Conservation (phyloP, 495 filamentous ascomycete species). For the Collariella sp. region DNA sequence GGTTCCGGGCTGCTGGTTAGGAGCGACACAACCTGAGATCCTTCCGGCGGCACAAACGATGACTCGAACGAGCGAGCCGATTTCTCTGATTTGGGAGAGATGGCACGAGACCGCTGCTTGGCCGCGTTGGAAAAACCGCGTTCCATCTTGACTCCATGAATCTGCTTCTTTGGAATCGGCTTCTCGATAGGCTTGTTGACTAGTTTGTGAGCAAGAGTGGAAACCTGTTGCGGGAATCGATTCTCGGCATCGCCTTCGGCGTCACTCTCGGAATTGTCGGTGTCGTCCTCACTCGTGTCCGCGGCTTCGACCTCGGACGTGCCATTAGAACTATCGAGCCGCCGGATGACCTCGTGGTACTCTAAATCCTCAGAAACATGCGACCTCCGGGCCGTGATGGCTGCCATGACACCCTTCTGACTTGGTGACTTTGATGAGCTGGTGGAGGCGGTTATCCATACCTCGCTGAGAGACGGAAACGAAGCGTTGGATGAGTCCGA, state of each 20-base stretch:
- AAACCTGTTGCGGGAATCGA: background rate
- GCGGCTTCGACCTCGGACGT: background rate
- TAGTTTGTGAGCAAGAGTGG: conserved; percentile 9
- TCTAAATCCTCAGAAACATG: conserved; percentile 18
- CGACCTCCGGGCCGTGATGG: conserved; percentile 18
- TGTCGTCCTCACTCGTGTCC: too few species aligned
- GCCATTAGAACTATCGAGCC: conserved; percentile 22
- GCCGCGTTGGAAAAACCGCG: background rate
- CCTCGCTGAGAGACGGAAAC: conserved; percentile 30
- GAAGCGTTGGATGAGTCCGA: conserved; percentile 22
- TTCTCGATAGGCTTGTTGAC: conserved; percentile 21
- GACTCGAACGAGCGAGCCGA: background rate
- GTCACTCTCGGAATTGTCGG: conserved; percentile 16
- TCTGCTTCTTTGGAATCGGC: conserved; percentile 6
- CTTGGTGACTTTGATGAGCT: conserved; percentile 19
- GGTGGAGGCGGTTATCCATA: conserved; percentile 27
- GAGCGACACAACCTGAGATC: conserved; percentile 34
- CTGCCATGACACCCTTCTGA: conserved; percentile 7
- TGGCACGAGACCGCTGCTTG: background rate
- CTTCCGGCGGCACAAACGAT: conserved; percentile 27
- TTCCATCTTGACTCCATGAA: conserved; percentile 8
- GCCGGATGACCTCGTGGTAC: conserved; percentile 31
- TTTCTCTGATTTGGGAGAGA: background rate
- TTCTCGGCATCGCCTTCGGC: background rate
- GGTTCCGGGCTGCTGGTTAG: conserved; percentile 34